Conservation (phyloP, 495 filamentous ascomycete genomes). For the Halenospora varia region DNA sequence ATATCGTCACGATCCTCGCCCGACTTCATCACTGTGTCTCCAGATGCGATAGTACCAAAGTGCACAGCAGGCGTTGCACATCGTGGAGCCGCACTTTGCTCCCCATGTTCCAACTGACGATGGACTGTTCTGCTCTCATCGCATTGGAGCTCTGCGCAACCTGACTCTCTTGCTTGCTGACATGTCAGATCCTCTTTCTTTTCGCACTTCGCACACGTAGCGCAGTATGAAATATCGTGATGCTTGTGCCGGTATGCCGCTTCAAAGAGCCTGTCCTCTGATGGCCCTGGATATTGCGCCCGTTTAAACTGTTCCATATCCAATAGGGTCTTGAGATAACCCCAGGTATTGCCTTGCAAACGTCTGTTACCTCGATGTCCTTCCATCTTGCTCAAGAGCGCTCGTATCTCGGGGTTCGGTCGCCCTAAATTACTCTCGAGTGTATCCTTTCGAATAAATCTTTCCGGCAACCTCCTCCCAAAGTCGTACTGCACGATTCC, state of each 20-base stretch:
- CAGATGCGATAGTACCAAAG: slow-evolving; percentile 3
- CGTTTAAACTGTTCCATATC: slow-evolving; percentile 3
- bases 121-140: neutral
- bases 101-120: neutral
- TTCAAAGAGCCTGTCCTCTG: slow-evolving; percentile 28
- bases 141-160: neutral
- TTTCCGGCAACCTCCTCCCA: slow-evolving; percentile 30
- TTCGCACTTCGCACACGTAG: slow-evolving; percentile 3
- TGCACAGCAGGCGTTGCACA: neutral
- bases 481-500: slow-evolving; percentile 36
- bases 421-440: slow-evolving; percentile 27
- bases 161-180: slow-evolving; percentile 4
- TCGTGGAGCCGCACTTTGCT: neutral
- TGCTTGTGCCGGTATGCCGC: slow-evolving; percentile 32
- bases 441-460: slow-evolving; percentile 25
- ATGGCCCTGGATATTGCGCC: slow-evolving; percentile 23
- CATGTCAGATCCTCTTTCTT: slow-evolving; percentile 9
- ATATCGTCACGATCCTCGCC: slow-evolving; percentile 11
- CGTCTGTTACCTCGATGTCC: slow-evolving; percentile 7
- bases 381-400: slow-evolving; percentile 24
- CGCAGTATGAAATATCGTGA: slow-evolving; percentile 9
- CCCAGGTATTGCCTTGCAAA: slow-evolving; percentile 14
- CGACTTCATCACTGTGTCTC: slow-evolving; percentile 16
- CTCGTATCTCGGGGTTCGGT: slow-evolving; percentile 28
- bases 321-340: slow-evolving; percentile 14